Evolutionary conservation across 2,329 filamentous ascomycete genomes (phyloP).

Genomic region (Diaporthe aspalathi): DNA sequence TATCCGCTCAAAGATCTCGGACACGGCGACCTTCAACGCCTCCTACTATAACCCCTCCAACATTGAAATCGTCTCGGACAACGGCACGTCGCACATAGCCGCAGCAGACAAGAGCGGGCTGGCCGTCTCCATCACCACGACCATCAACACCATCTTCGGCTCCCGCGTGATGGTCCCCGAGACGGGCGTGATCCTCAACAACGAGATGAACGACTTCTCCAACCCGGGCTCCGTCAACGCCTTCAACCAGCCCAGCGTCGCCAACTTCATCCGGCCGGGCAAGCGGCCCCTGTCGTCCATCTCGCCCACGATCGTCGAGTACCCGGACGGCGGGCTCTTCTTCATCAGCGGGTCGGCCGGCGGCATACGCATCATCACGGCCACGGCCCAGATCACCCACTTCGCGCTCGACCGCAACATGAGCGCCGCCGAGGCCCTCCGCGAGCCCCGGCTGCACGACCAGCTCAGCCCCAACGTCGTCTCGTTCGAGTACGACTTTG

Average conservation of each 20-base stretch:
- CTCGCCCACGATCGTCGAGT: constrained; percentile 63
- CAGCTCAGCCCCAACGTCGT: constrained; percentile 80
- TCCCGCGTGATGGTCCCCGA: constrained; percentile 81
- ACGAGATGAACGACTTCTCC: constrained; percentile 78
- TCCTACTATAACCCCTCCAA: constrained; percentile 59
- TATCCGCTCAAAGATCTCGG: constrained; percentile 59
- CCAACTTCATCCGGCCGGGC: constrained; percentile 80
- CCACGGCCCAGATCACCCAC: constrained; percentile 79
- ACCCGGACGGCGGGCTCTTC: constrained; percentile 70
- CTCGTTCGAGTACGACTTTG: constrained; percentile 75
- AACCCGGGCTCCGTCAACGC: constrained; percentile 77
- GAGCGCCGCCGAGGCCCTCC: constrained; percentile 71
- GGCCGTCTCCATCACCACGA: constrained; percentile 82
- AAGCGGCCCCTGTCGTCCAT: constrained; percentile 86
- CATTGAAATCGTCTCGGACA: constrained; percentile 66
- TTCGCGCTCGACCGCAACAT: constrained; percentile 75
- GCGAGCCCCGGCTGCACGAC: constrained; percentile 79
- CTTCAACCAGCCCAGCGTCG: constrained; percentile 79
- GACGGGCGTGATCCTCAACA: constrained; percentile 80
- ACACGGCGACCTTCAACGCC: constrained; percentile 52
- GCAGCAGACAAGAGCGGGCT: constrained; percentile 77
- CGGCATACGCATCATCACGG: constrained; percentile 84
- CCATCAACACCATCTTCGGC: constrained; percentile 84
- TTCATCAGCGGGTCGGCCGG: constrained; percentile 81
- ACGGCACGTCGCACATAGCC: constrained; percentile 76